Conservation (phyloP, 306 rosid genomes). For the Casuarina cunninghamiana region DNA sequence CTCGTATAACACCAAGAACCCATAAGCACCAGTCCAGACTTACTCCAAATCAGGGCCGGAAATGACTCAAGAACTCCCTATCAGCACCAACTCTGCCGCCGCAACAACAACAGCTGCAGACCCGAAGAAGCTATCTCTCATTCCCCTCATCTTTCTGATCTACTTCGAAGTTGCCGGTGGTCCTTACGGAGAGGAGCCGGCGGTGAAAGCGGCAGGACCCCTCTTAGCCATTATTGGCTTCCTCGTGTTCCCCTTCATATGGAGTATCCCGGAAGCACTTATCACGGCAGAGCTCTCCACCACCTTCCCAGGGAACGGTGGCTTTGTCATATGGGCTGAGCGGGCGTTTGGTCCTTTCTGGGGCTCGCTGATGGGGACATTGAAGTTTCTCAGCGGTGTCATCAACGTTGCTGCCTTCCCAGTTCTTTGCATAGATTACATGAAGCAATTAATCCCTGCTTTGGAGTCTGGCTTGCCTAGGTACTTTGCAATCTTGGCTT, state of each 20-base stretch:
- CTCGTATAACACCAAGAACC: background rate
- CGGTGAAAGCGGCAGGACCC: slow-evolving; percentile 57
- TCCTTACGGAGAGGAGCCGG: slow-evolving; percentile 67
- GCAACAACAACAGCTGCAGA: background rate
- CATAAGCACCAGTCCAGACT: slow-evolving; percentile 1
- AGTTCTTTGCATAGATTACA: slow-evolving; percentile 52
- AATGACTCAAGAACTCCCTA: slow-evolving; percentile 17
- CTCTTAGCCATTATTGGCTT: slow-evolving; percentile 56
- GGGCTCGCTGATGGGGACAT: slow-evolving; percentile 63
- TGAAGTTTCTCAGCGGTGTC: slow-evolving; percentile 59
- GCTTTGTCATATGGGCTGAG: slow-evolving; percentile 69
- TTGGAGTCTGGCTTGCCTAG: slow-evolving; percentile 37
- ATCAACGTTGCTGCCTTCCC: slow-evolving; percentile 66
- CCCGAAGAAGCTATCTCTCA: slow-evolving; percentile 38
- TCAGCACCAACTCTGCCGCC: background rate
- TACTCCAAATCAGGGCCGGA: slow-evolving; percentile 8
- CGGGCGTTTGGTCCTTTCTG: slow-evolving; percentile 80
- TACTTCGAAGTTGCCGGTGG: slow-evolving; percentile 81
- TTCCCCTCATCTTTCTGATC: slow-evolving; percentile 62
- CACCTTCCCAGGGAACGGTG: slow-evolving; percentile 69
- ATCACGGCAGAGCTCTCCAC: slow-evolving; percentile 69
- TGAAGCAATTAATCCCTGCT: slow-evolving; percentile 38
- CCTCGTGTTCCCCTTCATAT: slow-evolving; percentile 55
- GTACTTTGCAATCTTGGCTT: slow-evolving; percentile 25
- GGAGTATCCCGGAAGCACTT: slow-evolving; percentile 77